Base-by-base conservation (phyloP, 768 basidiomycete species). In the Tricholomella constricta region DNA sequence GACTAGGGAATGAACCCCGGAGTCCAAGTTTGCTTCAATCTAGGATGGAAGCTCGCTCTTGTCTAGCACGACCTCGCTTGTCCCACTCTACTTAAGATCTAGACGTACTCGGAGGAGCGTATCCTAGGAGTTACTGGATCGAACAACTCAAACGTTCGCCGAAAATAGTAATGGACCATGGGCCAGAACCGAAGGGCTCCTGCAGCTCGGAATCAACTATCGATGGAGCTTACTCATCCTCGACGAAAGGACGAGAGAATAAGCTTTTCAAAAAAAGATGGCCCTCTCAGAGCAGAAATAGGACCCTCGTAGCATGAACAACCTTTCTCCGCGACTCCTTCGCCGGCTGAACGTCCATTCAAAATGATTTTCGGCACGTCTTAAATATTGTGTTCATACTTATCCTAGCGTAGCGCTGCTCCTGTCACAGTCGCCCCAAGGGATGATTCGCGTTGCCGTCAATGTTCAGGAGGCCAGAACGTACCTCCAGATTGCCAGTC, bases 151-250 rank as follows among this genome's bases (percentile, higher is more conserved):
- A 19, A 45, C 41, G 10, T 42, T 42, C 15, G 45, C 46, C 22
- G 46, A 31, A n/a, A 50, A 48, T 14, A 38, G 54, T 26, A 25
- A 40, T 9, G 31, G 41, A 11, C 52, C 44, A 19, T 64, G 49
- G 48, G 20, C 34, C 22, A 49, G 62, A 22, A 2, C 23, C 8
- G 59, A 57, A 7, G 26, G 55, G 7, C 61, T 62, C 2, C 51
- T 78, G 9, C 73, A 74, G 69, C 68, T 78, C 29, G 76, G 74
- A 14, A 64, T 79, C 46, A 80, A 79, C 61, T 78, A 73, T 58
- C 67, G 76, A 14, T 71, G 69, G 60, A 78, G 78, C 57, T 59
- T 70, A 2, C 65, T 80, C 38, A 67, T 79, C 0, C 20, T 73
- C 25, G 79, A 79, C 32, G 45, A 54, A 37, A 36, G 45, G 19